Percentiles rank a stretch among this genome's conserved stretches.
phyloP scores from a whole-genome alignment of 495 filamentous ascomycete genomes.

The Xylaria sp. region DNA sequence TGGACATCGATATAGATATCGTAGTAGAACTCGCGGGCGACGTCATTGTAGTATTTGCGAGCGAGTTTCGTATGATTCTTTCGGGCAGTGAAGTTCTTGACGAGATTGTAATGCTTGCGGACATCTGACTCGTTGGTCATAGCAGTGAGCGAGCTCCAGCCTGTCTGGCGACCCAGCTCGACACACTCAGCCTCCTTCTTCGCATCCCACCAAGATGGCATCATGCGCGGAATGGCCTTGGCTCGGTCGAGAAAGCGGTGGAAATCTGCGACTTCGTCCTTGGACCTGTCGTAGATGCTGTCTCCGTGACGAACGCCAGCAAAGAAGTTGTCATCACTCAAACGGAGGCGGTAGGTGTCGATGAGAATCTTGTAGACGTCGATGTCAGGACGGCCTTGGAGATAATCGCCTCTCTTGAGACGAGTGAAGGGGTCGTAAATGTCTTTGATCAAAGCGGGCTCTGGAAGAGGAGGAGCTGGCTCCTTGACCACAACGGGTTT shows the following conservation, averaged over 20 bases:
- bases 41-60: constrained; percentile 23
- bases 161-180: constrained; percentile 30
- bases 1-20: constrained; percentile 50
- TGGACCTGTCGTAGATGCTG: constrained; percentile 36
- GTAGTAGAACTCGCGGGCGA: constrained; percentile 46
- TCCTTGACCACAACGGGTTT: not conserved
- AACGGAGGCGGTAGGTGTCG: constrained; percentile 53
- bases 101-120: not conserved
- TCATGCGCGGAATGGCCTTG: constrained; percentile 29
- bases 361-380: constrained; percentile 55
- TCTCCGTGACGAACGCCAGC: constrained; percentile 27
- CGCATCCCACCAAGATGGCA: constrained; percentile 53
- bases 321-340: constrained; percentile 44
- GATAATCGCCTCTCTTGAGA: constrained; percentile 40
- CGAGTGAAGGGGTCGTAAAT: constrained; percentile 36
- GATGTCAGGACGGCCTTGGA: constrained; percentile 46
- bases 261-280: constrained; percentile 33
- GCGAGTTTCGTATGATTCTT: not conserved
- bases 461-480: not conserved
- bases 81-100: not conserved
- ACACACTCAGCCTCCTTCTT: constrained; percentile 41
- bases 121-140: constrained; percentile 28
- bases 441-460: constrained; percentile 11
- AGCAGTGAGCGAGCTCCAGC: constrained; percentile 32
- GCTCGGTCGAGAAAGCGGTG: constrained; percentile 29